Evolutionary conservation across 352 stramenopile genomes (phyloP).

Genomic region (Phytophthora litchii): DNA sequence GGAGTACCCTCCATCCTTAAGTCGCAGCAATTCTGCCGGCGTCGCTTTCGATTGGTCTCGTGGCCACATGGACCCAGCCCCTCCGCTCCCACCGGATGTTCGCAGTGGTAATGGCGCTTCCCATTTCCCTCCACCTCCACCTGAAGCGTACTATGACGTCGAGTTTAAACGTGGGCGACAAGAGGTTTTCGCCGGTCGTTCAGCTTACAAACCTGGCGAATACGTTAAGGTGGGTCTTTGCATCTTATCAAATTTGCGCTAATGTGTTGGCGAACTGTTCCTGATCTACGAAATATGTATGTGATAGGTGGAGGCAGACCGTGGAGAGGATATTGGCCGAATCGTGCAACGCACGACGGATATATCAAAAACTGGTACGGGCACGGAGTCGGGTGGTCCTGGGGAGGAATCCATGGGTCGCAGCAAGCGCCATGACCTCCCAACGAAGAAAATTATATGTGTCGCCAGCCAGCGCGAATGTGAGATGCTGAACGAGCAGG

Average conservation of each 20-base stretch:
- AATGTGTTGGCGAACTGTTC: neutral
- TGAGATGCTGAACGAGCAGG: conserved; percentile 91
- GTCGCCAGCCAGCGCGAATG: conserved; percentile 93
- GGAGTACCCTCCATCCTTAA: conserved; percentile 62
- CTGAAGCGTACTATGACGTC: conserved; percentile 92
- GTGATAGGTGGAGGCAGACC: conserved; percentile 96
- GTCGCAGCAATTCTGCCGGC: conserved; percentile 63
- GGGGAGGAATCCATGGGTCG: conserved; percentile 54
- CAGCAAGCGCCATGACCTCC: conserved; percentile 70
- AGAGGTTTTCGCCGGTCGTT: conserved; percentile 90
- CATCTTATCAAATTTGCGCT: too few relatives aligned
- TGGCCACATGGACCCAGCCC: conserved; percentile 40
- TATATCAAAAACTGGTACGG: conserved; percentile 70
- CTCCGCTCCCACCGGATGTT: conserved; percentile 68
- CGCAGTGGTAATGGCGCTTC: conserved; percentile 27
- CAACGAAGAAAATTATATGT: conserved; percentile 93
- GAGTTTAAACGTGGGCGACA: conserved; percentile 95
- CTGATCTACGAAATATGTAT: conserved; percentile 9
- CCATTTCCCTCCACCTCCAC: conserved; percentile 63
- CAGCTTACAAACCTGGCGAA: conserved; percentile 90
- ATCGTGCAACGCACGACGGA: conserved; percentile 92
- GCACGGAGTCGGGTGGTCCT: conserved; percentile 33
- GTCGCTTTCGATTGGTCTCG: conserved; percentile 74
- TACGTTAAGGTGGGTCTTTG: conserved; percentile 88
- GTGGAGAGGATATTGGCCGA: conserved; percentile 95